A percentile compares a stretch with the other conserved stretches of the same genome.
phyloP scores from a whole-genome alignment of 768 basidiomycete species.

The Imleria badia region DNA sequence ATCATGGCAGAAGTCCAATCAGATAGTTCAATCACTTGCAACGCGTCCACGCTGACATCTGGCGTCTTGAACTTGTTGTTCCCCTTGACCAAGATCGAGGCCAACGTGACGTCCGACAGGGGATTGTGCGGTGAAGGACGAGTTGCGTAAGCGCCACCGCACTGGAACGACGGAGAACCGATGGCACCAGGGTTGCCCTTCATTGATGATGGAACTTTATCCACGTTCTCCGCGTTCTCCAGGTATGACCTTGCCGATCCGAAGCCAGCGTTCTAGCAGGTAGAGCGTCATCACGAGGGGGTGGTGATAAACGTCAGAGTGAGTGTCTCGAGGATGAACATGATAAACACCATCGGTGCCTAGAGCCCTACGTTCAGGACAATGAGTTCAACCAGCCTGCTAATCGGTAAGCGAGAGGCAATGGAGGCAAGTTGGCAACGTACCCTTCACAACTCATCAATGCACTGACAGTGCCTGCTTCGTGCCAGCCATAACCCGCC shows the following conservation, averaged over 20 bases:
- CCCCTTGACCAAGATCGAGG: slow-evolving; percentile 1
- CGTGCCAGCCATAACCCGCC: slow-evolving; percentile 75
- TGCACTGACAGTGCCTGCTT: slow-evolving; percentile 80
- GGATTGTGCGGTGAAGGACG: slow-evolving; percentile 44
- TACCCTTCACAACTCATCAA: slow-evolving; percentile 97
- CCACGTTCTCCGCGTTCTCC: slow-evolving; percentile 36
- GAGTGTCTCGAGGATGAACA: slow-evolving; percentile 90
- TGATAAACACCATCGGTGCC: slow-evolving; percentile 81
- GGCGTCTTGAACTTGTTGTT: slow-evolving; percentile 13
- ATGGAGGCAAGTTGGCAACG: not conserved
- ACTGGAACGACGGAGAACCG: slow-evolving; percentile 80
- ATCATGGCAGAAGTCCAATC: slow-evolving; percentile 66
- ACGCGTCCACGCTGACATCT: slow-evolving; percentile 59
- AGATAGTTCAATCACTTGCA: slow-evolving; percentile 83
- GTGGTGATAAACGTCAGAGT: slow-evolving; percentile 86
- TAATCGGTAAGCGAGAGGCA: not conserved
- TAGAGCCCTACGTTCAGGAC: slow-evolving; percentile 92
- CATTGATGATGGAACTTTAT: slow-evolving; percentile 3
- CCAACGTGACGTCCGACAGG: slow-evolving; percentile 6
- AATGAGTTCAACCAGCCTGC: slow-evolving; percentile 85
- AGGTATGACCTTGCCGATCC: slow-evolving; percentile 30
- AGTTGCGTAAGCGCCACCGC: slow-evolving; percentile 91
- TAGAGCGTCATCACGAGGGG: slow-evolving; percentile 67
- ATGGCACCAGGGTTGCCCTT: slow-evolving; percentile 41
- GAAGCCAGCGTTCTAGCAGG: slow-evolving; percentile 58